phyloP scores from a whole-genome alignment of 768 basidiomycete genomes.

The Favolaschia claudopus region DNA sequence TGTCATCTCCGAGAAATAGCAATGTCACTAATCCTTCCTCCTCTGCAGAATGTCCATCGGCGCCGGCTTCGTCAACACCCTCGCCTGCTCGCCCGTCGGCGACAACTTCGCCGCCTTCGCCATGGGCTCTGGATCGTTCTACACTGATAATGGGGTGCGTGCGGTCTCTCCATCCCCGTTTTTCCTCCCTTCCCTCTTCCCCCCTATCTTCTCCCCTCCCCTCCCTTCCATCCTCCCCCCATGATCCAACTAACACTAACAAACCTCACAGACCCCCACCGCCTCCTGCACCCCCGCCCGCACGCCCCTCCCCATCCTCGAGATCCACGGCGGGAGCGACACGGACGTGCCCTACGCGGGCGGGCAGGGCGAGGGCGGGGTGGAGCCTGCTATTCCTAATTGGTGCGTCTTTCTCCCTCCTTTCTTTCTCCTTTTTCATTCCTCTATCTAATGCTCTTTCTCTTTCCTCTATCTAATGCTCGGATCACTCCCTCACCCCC shows the following conservation, averaged over 20 bases:
- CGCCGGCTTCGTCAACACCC: constrained; percentile 15
- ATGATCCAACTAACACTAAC: too few species aligned
- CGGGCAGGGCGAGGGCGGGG: constrained; percentile 16
- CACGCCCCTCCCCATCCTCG: constrained; percentile 15
- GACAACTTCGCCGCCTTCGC: constrained; percentile 21
- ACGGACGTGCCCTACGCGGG: constrained; percentile 13
- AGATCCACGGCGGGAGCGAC: constrained; percentile 20
- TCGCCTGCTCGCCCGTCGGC: constrained; percentile 18
- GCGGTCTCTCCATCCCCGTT: too few species aligned
- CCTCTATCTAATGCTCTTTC: too few species aligned
- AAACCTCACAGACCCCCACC: too few species aligned
- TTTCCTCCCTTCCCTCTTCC: too few species aligned
- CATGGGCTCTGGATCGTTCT: constrained; percentile 12
- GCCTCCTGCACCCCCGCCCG: constrained; percentile 13
- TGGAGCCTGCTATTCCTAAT: constrained; percentile 15
- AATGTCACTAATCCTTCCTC: not conserved
- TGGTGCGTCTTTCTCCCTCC: too few species aligned
- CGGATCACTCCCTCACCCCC: too few species aligned
- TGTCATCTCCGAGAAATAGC: not conserved
- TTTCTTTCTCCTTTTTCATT: too few species aligned
- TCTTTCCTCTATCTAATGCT: too few species aligned
- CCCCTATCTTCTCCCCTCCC: too few species aligned
- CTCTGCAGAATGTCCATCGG: constrained; percentile 13
- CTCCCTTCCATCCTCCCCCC: too few species aligned
- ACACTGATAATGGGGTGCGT: constrained; percentile 13